A percentile compares a stretch with the other conserved stretches of the same genome.
Conservation (phyloP, 2,329 filamentous ascomycete species). For the Chrysoporthe deuterocubensis region DNA sequence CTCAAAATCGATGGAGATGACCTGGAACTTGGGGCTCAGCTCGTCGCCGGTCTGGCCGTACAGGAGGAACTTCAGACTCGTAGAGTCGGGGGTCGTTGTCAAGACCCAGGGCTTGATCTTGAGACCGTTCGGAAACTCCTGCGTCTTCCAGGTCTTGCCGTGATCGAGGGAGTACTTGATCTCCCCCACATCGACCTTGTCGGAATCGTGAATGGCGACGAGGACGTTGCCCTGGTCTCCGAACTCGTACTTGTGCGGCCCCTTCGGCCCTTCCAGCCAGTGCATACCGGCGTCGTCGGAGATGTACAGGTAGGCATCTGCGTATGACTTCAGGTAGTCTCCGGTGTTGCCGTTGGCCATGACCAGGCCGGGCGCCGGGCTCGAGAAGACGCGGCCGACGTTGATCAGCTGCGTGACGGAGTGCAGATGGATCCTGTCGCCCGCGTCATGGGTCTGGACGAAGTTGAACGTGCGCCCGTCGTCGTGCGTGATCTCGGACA, state of each 20-base stretch:
- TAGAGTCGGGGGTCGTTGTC: slow-evolving; percentile 90
- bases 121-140: slow-evolving; percentile 67
- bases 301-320: slow-evolving; percentile 79
- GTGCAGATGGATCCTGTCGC: slow-evolving; percentile 79
- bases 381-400: slow-evolving; percentile 86
- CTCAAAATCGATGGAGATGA: slow-evolving; percentile 83
- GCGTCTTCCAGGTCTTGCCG: slow-evolving; percentile 78
- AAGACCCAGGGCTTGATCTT: slow-evolving; percentile 74
- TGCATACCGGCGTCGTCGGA: slow-evolving; percentile 89
- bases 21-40: slow-evolving; percentile 55
- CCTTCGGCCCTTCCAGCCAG: slow-evolving; percentile 76
- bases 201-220: slow-evolving; percentile 78
- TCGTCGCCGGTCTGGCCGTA: slow-evolving; percentile 63
- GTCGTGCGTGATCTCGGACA: slow-evolving; percentile 89
- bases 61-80: slow-evolving; percentile 87
- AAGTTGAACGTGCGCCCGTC: slow-evolving; percentile 85
- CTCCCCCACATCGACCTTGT: slow-evolving; percentile 61
- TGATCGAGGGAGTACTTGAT: slow-evolving; percentile 84
- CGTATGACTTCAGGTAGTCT: slow-evolving; percentile 69
- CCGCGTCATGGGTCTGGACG: slow-evolving; percentile 62
- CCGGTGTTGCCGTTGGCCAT: slow-evolving; percentile 96
- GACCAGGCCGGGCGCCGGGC: slow-evolving; percentile 86
- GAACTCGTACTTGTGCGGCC: slow-evolving; percentile 94
- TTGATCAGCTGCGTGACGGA: slow-evolving; percentile 87
- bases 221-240: slow-evolving; percentile 91